Evolutionary conservation across 2,329 filamentous ascomycete genomes (phyloP).

Genomic region (Pezicula carpinea): DNA sequence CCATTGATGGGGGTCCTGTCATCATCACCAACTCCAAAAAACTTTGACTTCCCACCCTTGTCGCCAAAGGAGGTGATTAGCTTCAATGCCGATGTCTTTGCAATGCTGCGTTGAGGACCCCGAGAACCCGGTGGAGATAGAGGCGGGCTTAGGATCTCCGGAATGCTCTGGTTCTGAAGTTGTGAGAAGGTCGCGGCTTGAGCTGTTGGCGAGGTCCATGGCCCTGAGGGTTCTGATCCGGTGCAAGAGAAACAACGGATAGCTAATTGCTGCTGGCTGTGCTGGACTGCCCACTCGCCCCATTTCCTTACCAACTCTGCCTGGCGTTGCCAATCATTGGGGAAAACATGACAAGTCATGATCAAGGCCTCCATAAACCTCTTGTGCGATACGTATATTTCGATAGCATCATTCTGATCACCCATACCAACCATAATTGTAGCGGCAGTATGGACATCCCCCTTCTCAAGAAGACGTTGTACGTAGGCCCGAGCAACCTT

Average conservation of each 20-base stretch:
- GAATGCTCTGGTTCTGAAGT: slow-evolving; percentile 53
- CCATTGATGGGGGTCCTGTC: slow-evolving; percentile 71
- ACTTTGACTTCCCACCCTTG: slow-evolving; percentile 54
- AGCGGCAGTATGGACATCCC: slow-evolving; percentile 86
- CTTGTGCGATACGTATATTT: slow-evolving; percentile 90
- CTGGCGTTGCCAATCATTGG: slow-evolving; percentile 86
- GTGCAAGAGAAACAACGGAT: slow-evolving; percentile 93
- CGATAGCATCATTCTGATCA: slow-evolving; percentile 89
- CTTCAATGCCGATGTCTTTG: slow-evolving; percentile 80
- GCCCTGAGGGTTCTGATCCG: slow-evolving; percentile 75
- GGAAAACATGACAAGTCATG: slow-evolving; percentile 77
- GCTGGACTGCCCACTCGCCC: slow-evolving; percentile 86
- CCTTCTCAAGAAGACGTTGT: slow-evolving; percentile 81
- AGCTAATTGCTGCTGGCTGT: slow-evolving; percentile 83
- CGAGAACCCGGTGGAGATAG: slow-evolving; percentile 66
- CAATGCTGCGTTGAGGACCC: slow-evolving; percentile 58
- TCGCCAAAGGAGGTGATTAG: slow-evolving; percentile 86
- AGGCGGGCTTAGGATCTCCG: slow-evolving; percentile 62
- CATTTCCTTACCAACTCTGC: slow-evolving; percentile 85
- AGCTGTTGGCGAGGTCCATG: slow-evolving; percentile 83
- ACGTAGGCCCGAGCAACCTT: slow-evolving; percentile 89
- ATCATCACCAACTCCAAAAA: slow-evolving; percentile 53
- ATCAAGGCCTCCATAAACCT: slow-evolving; percentile 91
- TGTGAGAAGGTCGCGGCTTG: slow-evolving; percentile 54
- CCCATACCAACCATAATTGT: slow-evolving; percentile 91